Evolutionary conservation across 2,329 filamentous ascomycete species (phyloP), one percentile per base, ranked within the genome.

Genomic region (Metarhizium sp.): DNA sequence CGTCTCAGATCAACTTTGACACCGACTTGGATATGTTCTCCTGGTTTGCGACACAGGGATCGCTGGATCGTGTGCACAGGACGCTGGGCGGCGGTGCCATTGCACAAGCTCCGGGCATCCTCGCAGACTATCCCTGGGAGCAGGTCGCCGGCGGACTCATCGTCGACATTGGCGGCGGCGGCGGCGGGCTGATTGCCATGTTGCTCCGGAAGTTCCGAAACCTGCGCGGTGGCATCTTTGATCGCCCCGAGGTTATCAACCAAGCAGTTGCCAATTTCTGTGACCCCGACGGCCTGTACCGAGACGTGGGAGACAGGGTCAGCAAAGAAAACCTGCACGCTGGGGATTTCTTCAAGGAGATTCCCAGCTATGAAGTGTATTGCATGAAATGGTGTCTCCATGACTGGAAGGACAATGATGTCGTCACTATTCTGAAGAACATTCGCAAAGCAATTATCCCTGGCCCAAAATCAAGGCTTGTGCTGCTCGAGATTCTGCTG

Each of bases 301-400:
- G 55, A 0, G 72, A 75, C 56, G 55, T 75, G 1, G 62, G 55
- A 1, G 56, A 60, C 11, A 67, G 65, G 4, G 55, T 75, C 2
- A 62, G 71, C 40, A 25, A 3, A 25, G 25, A 25, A 25, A 61
- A 52, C 0, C 48, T 55, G 14, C 53, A 58, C n/a, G 30, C 13
- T 7, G 72, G 73, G 0, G 69, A 75, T 59, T 77, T 75, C 60
- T 62, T 73, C 3, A 25, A 61, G 6, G 36, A 53, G 4, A 60
- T 75, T 1, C 71, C 72, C 0, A 11, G 56, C 0, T 69, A 48
- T 30, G 61, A 67, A 13, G 58, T 63, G 1, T 68, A 68, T 56
- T 61, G 60, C 2, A 67, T 69, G 61, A 75, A 75, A 53, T 75
- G 73, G 73, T 67, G 63, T 50, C 64, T 75, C 13, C 73, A 75